Conservation (phyloP, 257 asterid genomes). For the Solanum rostratum region DNA sequence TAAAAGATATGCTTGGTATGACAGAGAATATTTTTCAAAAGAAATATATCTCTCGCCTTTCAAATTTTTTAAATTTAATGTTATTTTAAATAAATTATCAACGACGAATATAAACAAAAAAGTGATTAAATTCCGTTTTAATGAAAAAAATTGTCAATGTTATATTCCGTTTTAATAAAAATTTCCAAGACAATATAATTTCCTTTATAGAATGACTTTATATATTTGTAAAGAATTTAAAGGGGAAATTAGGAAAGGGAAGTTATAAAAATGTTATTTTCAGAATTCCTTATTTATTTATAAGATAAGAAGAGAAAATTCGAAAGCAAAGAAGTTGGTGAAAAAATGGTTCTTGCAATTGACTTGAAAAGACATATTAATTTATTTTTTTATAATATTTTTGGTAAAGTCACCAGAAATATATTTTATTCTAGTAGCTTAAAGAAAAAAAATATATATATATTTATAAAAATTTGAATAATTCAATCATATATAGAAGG, state of each 20-base stretch:
- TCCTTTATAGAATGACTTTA: background rate
- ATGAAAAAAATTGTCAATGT: too few relatives aligned
- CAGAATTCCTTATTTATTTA: background rate
- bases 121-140: too few relatives aligned
- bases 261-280: background rate
- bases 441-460: background rate
- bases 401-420: background rate
- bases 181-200: background rate
- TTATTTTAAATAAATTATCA: too few relatives aligned
- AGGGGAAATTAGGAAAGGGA: background rate
- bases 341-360: background rate
- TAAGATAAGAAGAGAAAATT: background rate
- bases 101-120: too few relatives aligned
- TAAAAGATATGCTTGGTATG: background rate
- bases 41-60: too few relatives aligned
- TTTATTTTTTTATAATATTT: background rate
- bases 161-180: background rate
- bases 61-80: too few relatives aligned
- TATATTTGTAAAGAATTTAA: background rate
- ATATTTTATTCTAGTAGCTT: background rate
- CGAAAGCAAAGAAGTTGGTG: constrained; percentile 7
- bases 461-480: background rate
- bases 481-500: background rate
- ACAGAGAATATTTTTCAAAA: background rate
- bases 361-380: background rate